Evolutionary conservation across 495 filamentous ascomycete genomes (phyloP), one percentile per base, ranked within the genome.

Genomic region (Talaromyces liani): DNA sequence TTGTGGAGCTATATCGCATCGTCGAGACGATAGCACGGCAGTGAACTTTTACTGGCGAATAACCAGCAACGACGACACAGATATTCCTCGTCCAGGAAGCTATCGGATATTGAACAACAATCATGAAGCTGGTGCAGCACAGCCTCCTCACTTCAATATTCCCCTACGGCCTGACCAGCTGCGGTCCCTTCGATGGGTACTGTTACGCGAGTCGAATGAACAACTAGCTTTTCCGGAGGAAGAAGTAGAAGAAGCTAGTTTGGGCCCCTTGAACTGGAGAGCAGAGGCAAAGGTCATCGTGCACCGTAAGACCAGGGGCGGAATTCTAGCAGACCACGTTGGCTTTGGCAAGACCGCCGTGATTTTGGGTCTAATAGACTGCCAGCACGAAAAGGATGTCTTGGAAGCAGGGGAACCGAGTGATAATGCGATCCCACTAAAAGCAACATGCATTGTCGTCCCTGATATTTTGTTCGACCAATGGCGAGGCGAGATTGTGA

Each of bases 291-390:
- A 78, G 31, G 82, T 79, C 25, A 64, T 61, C 4, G 65, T 67
- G 10, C 56, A 72, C 1, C 73, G 83, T 36, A 69, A 63, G 8
- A 67, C 85, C 61, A 80, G 77, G 7, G 91, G 91, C 24, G 91
- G 91, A 16, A 78, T 94, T 25, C 77, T 91, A 1, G 89, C 89
- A 4, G 88, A 93, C 65, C 80, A 90, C 59, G 87, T 92, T 49
- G 89, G 89, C 9, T 94, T 89, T 69, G 91, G 91, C 1, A 96
- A 96, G 68, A 96, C 91, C 0, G 84, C 88, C 3, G 80, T 85
- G n/a, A 84, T 81, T 1, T 78, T 95, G 8, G 89, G 81, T 0
- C 72, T 94, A 20, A 84, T 91, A 22, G 83, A 88, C 51, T 59
- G 66, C 9, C 80, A 82, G 60, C 64, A 72, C 22, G 24, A 70